Base-by-base conservation (phyloP, 768 basidiomycete species). In the Rhizopogon vulgaris region DNA sequence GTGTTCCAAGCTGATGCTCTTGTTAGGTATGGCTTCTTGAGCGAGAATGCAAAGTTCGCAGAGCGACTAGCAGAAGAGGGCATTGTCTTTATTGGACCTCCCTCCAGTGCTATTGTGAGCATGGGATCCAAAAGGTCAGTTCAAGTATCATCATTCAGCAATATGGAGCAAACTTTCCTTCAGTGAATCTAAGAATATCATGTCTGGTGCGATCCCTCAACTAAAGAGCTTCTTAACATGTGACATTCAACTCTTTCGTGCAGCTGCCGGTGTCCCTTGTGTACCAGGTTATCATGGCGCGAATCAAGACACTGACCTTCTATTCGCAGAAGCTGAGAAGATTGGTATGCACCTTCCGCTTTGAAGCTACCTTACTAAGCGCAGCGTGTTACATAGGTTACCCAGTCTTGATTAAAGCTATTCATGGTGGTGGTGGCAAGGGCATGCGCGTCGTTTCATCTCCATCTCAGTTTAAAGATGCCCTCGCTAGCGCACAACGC, bases 361-460 rank as follows among this genome's bases (percentile, higher is more conserved):
- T 34, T 17, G 22, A 24, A 14, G 22, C 14, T 3, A 34, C 17
- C 8, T 7, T 18, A 0, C 14, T 34, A 1, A 46, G 32, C 5
- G 3, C 14, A 18, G 8, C 15, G 32, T 14, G n/a, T 38, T 42
- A 34, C 30, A 22, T 39, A 86, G 87, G 88, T 10, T 95, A 90
- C 62, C 94, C 94, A 25, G 88, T 95, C 2, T 73, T 97, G 27
- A 96, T 97, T 69, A 97, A 97, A 64, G 94, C 94, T n/a, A 86
- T 94, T 41, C 87, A 94, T 58, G 94, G 94, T 24, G 94, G 94
- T 15, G 94, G 94, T 6, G 94, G 94, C 1, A 96, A 96, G 65
- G 94, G 94, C 39, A 96, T 96, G 93, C 85, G 92, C 39, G 83
- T 82, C 9, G 90, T 92, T 3, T 70, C 79, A 22, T 75, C 79